A percentile compares a stretch with the other conserved stretches of the same genome.
Evolutionary conservation across 75 land plant genomes (phyloP).

Genomic region (Gnetum montanum): DNA sequence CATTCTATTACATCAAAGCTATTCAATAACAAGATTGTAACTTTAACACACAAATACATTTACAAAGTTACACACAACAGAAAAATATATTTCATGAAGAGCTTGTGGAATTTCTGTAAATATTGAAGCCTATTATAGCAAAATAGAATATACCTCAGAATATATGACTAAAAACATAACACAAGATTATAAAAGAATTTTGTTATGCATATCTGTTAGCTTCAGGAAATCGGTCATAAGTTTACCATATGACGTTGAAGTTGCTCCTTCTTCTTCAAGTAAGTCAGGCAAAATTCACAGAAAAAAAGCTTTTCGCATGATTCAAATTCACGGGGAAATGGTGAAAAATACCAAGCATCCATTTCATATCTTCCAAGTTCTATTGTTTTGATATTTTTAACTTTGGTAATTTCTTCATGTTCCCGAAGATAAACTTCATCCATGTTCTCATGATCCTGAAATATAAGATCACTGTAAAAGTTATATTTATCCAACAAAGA

Average conservation of each 20-base stretch:
- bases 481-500: constrained; percentile 1
- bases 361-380: constrained; percentile 98
- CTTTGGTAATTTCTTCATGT: constrained; percentile 97
- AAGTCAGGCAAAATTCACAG: constrained; percentile 95
- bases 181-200: background rate
- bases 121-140: too few species aligned
- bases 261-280: constrained; percentile 96
- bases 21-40: too few species aligned
- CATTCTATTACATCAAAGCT: too few species aligned
- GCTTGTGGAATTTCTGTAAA: too few species aligned
- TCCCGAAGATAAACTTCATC: constrained; percentile 94
- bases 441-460: constrained; percentile 86
- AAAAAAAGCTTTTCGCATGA: constrained; percentile 70
- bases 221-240: background rate
- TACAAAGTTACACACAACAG: too few species aligned
- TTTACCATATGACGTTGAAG: constrained; percentile 96
- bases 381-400: constrained; percentile 86
- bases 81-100: too few species aligned
- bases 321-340: constrained; percentile 91
- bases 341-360: constrained; percentile 98
- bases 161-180: too few species aligned
- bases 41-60: too few species aligned
- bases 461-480: background rate
- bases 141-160: too few species aligned
- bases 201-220: too few species aligned